Evolutionary conservation across 169 alveolate genomes (phyloP).

Genomic region (Plasmodium relictum): DNA sequence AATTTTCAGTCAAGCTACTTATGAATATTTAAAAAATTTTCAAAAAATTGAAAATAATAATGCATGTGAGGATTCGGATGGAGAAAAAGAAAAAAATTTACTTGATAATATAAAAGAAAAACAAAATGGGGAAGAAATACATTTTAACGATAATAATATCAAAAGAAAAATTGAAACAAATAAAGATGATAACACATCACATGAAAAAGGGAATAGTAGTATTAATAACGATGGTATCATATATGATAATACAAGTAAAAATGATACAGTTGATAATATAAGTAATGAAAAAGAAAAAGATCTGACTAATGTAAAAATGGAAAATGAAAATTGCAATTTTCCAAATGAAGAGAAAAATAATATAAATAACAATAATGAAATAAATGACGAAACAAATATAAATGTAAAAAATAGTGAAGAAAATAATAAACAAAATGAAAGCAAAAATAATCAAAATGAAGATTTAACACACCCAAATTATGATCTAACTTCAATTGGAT

Average conservation of each 20-base stretch:
- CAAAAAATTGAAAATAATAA: no score
- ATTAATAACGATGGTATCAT: no score
- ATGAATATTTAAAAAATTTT: neutral
- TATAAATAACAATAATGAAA: neutral
- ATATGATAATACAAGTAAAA: no score
- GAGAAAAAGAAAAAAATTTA: neutral
- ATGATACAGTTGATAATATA: no score
- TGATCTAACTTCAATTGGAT: constrained; percentile 79
- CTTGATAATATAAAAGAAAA: neutral
- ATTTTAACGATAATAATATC: neutral
- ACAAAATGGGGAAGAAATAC: neutral
- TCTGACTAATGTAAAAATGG: neutral
- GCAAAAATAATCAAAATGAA: constrained; percentile 72
- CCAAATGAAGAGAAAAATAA: neutral
- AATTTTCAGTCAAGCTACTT: constrained; percentile 80
- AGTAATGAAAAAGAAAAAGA: neutral
- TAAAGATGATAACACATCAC: neutral
- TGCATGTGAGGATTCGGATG: neutral
- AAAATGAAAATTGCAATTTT: neutral
- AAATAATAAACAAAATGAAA: neutral
- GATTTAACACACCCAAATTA: constrained; percentile 45
- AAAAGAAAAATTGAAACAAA: neutral
- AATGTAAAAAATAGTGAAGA: neutral
- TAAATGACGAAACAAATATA: neutral
- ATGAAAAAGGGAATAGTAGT: neutral